Evolutionary conservation across 208 protist genomes (phyloP).

Genomic region (Trypanosoma congolense): DNA sequence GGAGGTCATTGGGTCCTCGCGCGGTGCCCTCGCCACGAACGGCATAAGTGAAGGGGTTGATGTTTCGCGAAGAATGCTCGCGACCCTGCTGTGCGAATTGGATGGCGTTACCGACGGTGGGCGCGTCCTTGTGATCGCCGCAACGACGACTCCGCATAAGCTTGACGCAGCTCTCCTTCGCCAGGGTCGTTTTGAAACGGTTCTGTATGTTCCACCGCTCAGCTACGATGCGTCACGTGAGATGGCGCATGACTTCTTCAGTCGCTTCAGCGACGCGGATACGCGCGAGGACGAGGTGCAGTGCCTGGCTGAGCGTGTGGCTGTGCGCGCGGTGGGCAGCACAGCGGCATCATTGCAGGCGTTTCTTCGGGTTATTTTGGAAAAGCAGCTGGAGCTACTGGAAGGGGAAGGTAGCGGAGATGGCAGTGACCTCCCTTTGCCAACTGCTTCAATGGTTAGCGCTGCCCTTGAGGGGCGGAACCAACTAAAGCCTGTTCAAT

Average conservation of each 20-base stretch:
- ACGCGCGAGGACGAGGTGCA: not conserved
- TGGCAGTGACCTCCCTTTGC: constrained; percentile 11
- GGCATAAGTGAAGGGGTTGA: constrained; percentile 31
- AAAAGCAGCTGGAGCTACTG: constrained; percentile 14
- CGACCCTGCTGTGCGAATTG: constrained; percentile 95
- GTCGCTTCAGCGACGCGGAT: constrained; percentile 28
- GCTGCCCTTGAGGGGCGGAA: constrained; percentile 6
- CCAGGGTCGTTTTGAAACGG: constrained; percentile 90
- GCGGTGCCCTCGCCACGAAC: constrained; percentile 30
- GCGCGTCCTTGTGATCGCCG: constrained; percentile 90
- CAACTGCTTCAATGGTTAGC: constrained; percentile 15
- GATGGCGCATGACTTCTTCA: constrained; percentile 60
- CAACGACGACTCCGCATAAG: constrained; percentile 67
- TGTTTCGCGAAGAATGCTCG: constrained; percentile 86
- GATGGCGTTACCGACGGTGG: constrained; percentile 91
- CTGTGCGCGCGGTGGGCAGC: constrained; percentile 35
- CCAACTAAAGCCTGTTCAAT: constrained; percentile 14
- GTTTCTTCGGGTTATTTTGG: constrained; percentile 59
- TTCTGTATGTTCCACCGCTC: constrained; percentile 64
- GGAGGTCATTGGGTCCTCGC: constrained; percentile 69
- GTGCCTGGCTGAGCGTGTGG: constrained; percentile 23
- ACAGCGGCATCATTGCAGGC: constrained; percentile 43
- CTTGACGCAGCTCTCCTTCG: constrained; percentile 95
- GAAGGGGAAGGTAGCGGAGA: not conserved
- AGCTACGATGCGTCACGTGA: constrained; percentile 30